Conservation (phyloP, 345 rosid species). For the Eutrema japonicum region DNA sequence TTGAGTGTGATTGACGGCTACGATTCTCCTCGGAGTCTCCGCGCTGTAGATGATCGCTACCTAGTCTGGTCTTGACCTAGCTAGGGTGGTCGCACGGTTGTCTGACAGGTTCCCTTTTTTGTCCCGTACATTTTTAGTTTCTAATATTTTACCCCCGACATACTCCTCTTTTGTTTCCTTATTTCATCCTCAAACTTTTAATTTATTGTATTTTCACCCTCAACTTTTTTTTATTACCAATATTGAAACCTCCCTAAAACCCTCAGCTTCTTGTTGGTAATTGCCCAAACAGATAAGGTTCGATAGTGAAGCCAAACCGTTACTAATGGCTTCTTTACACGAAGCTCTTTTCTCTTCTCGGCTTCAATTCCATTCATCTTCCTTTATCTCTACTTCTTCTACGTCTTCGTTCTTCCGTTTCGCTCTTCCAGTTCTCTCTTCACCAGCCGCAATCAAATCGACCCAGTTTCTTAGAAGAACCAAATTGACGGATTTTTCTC, state of each 20-base stretch:
- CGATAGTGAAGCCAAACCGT: background rate
- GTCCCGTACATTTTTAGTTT: background rate
- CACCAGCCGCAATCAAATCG: constrained; percentile 27
- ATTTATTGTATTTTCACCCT: no score
- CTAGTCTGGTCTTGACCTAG: background rate
- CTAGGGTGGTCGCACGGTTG: constrained; percentile 39
- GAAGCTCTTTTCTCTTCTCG: constrained; percentile 41
- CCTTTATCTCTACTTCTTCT: constrained; percentile 32
- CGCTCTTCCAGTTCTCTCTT: constrained; percentile 33
- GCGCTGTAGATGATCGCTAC: constrained; percentile 43
- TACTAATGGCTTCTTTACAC: constrained; percentile 50
- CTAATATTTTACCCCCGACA: background rate
- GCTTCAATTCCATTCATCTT: constrained; percentile 24
- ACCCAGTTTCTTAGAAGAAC: constrained; percentile 23
- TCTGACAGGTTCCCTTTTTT: constrained; percentile 33
- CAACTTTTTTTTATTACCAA: no score
- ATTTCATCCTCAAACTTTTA: background rate
- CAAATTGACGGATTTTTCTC: constrained; percentile 31
- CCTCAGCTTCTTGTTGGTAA: background rate
- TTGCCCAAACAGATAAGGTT: constrained; percentile 20
- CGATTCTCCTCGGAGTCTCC: background rate
- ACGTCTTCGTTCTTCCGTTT: constrained; percentile 35
- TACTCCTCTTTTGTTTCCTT: background rate
- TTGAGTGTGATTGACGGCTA: constrained; percentile 43
- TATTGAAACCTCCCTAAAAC: constrained; percentile 33